Conservation (phyloP, 2,329 filamentous ascomycete genomes). For the Monilinia fructicola region DNA sequence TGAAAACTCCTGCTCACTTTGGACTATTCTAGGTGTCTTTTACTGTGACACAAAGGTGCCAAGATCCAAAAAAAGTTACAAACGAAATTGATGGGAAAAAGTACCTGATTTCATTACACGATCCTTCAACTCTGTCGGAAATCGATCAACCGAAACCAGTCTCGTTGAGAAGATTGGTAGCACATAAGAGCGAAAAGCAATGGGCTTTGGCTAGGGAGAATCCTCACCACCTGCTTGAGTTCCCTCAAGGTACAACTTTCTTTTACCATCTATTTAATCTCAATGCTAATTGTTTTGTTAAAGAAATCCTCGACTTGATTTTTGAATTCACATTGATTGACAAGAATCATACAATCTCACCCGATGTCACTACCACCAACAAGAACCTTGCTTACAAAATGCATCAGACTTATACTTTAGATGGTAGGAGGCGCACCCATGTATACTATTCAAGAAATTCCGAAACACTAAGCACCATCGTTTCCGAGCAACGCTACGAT, state of each 20-base stretch:
- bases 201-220: not conserved
- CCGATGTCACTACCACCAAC: not conserved
- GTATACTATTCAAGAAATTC: not conserved
- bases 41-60: not conserved
- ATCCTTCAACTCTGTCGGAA: not conserved
- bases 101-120: not conserved
- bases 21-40: not conserved
- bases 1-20: not conserved
- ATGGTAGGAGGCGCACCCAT: not conserved
- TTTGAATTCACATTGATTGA: not conserved
- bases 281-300: not conserved
- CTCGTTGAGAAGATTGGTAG: not conserved
- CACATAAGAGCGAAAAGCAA: not conserved
- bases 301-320: not conserved
- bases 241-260: not conserved
- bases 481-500: not conserved
- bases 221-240: not conserved
- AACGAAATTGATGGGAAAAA: accelerated
- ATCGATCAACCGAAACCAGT: not conserved
- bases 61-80: not conserved
- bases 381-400: not conserved
- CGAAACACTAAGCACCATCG: not conserved
- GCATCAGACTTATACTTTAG: not conserved
- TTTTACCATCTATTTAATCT: not conserved
- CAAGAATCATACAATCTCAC: not conserved